These are phyloP conservation scores for Laetiporus sulphureus DNA, from an alignment of 1,284 basidiomycete species.

Conservation along the genomic window DNA sequence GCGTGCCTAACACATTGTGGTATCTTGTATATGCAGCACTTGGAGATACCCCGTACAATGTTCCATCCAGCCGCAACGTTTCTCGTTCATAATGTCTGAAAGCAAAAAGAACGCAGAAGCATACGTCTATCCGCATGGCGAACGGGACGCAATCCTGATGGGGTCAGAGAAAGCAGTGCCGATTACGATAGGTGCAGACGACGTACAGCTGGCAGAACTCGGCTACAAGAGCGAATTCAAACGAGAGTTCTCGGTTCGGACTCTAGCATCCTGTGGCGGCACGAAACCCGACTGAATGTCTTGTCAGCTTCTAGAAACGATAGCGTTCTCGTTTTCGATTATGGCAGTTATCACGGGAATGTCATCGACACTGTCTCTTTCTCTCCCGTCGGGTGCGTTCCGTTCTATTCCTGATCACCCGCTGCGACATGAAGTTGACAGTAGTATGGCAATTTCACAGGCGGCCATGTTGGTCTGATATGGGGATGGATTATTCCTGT, in stretches of 20 bases:
- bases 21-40: too few relatives aligned
- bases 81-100: too few relatives aligned
- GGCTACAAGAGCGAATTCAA: constrained; percentile 73
- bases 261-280: not conserved
- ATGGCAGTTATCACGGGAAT: constrained; percentile 69
- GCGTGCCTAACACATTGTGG: too few relatives aligned
- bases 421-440: constrained; percentile 22
- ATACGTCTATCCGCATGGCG: too few relatives aligned
- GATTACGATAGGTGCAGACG: constrained; percentile 41
- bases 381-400: constrained; percentile 44
- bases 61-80: too few relatives aligned
- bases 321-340: constrained; percentile 66
- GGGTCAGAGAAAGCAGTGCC: too few relatives aligned
- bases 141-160: too few relatives aligned
- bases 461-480: constrained; percentile 69
- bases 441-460: constrained; percentile 22
- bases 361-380: constrained; percentile 57
- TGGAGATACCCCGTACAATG: too few relatives aligned
- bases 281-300: not conserved
- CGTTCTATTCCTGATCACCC: not conserved
- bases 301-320: constrained; percentile 48
- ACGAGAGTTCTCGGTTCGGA: constrained; percentile 63
- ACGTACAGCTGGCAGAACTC: constrained; percentile 53
- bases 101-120: too few relatives aligned
- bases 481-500: constrained; percentile 73